Conservation (phyloP, 805 yeast genomes). For the Yarrowia divulgata region DNA sequence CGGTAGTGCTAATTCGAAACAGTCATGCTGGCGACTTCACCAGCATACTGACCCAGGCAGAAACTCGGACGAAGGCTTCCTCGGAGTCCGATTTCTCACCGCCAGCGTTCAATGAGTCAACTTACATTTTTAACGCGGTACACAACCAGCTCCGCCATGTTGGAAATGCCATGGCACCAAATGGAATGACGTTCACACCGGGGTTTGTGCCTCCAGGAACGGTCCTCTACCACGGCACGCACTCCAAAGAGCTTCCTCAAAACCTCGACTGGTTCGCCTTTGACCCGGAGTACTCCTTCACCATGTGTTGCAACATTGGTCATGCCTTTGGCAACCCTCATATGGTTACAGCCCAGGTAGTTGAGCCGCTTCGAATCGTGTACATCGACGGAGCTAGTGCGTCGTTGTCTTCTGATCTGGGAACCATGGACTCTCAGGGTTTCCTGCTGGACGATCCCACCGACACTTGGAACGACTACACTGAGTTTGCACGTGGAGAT, state of each 20-base stretch:
- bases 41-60: neutral
- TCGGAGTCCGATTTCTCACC: neutral
- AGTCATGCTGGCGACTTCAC: neutral
- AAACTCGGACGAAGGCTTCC: neutral
- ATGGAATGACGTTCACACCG: constrained; percentile 60
- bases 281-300: constrained; percentile 66
- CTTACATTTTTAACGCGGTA: constrained; percentile 33
- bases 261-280: constrained; percentile 68
- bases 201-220: constrained; percentile 59
- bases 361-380: constrained; percentile 4
- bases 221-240: constrained; percentile 10
- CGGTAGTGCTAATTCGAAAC: constrained; percentile 2
- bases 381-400: constrained; percentile 31
- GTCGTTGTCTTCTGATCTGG: constrained; percentile 44
- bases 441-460: constrained; percentile 7
- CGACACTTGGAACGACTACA: constrained; percentile 27
- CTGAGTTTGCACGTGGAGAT: constrained; percentile 27
- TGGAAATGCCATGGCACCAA: constrained; percentile 34
- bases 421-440: constrained; percentile 33
- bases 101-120: constrained; percentile 36
- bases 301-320: constrained; percentile 24
- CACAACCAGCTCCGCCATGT: constrained; percentile 38
- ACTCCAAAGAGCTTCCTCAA: constrained; percentile 53
- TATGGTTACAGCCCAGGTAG: constrained; percentile 10
- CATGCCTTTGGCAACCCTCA: constrained; percentile 23